These are phyloP conservation scores for Aspergillus sp. DNA, from an alignment of 2,329 filamentous ascomycete genomes.

Conservation along the genomic window DNA sequence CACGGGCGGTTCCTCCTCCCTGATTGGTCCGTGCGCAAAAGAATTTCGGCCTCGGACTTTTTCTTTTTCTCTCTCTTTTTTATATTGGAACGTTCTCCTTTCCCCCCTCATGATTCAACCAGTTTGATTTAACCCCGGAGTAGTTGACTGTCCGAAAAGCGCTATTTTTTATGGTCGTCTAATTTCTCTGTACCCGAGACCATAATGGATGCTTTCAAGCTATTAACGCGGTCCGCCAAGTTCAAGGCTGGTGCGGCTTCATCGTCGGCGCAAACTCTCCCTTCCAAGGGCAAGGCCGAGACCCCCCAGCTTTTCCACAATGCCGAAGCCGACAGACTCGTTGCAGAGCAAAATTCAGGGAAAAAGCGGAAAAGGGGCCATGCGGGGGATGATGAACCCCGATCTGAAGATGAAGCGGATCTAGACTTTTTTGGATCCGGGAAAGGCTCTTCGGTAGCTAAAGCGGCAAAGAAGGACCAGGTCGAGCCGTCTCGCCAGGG, in stretches of 20 bases:
- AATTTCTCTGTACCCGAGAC: slow-evolving; percentile 18
- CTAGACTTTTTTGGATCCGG: slow-evolving; percentile 39
- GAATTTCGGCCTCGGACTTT: slow-evolving; percentile 24
- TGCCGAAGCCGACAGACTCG: slow-evolving; percentile 28
- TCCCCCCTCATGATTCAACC: slow-evolving; percentile 7
- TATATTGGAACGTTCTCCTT: slow-evolving; percentile 10
- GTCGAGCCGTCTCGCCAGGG: slow-evolving; percentile 18
- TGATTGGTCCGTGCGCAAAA: slow-evolving; percentile 36
- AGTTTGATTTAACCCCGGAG: background rate
- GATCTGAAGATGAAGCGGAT: slow-evolving; percentile 23
- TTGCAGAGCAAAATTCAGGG: slow-evolving; percentile 25
- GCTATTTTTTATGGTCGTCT: slow-evolving; percentile 4
- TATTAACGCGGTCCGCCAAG: slow-evolving; percentile 46
- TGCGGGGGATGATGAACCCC: slow-evolving; percentile 21
- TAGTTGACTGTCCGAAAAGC: background rate
- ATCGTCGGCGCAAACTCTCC: slow-evolving; percentile 30
- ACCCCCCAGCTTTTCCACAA: slow-evolving; percentile 40
- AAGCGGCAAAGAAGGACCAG: slow-evolving; percentile 17
- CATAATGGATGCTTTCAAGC: slow-evolving; percentile 47
- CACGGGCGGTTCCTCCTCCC: slow-evolving; percentile 8
- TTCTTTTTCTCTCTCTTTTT: slow-evolving; percentile 18
- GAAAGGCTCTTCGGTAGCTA: slow-evolving; percentile 25
- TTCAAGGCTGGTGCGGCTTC: slow-evolving; percentile 33
- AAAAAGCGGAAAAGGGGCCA: slow-evolving; percentile 40
- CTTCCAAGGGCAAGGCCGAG: slow-evolving; percentile 41